Base-by-base conservation (phyloP, 306 rosid genomes). In the Quercus bicolor region DNA sequence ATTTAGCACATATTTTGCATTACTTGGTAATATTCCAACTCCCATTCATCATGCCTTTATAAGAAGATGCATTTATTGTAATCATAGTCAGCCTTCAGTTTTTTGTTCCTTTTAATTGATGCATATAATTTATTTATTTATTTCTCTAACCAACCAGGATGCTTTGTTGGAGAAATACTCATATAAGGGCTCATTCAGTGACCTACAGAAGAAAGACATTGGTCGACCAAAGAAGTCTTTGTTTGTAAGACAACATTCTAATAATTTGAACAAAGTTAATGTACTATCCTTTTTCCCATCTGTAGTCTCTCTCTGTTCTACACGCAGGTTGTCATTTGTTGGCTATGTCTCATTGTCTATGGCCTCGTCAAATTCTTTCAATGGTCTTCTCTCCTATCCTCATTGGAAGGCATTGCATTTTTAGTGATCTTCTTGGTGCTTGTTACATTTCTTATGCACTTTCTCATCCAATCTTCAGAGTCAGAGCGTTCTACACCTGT, bases 401-500 rank as follows among this genome's bases (percentile, higher is more conserved):
- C 98, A 8, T 91, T 95, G 97, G n/a, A 84, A 78, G 97, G 97
- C 79, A 76, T 94, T 21, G 78, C 75, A 59, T 54, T 82, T 40
- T 76, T 83, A 4, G 87, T 75, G 33, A 57, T 82, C 43, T 86
- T 91, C 85, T 60, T 92, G 76, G 40, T 81, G 20, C 75, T 92
- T 4, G 77, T 92, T 10, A 68, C 77, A 21, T 14, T 82, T 33
- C 57, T 89, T 56, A 92, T 91, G 98, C 93, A 92, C 83, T 26
- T 88, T 62, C 88, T 92, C 72, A 75, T 94, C 68, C 90, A 83
- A 7, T 91, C 97, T 6, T 89, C 97, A 1, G 85, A 89, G 79
- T 80, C 94, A 0, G 88, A 87, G 23, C 82, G 69, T 71, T 88
- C 93, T 29, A 81, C 81, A 7, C 85, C 90, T 15, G 23, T 51